Base-by-base conservation (phyloP, 1,284 basidiomycete species). In the Tetrapyrgos nigripes region DNA sequence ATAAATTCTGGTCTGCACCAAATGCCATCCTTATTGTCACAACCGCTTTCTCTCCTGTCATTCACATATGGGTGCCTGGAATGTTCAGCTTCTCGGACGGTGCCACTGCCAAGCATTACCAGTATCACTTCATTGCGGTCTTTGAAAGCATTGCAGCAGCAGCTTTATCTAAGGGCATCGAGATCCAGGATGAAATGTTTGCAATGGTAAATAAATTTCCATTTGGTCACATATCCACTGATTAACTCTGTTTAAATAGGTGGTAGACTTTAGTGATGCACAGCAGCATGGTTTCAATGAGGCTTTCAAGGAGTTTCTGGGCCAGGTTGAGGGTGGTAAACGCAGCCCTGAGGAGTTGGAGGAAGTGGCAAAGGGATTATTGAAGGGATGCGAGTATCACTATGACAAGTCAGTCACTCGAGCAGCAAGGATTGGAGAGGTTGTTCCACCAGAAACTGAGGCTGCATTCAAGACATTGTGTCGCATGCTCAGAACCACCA, bases 251-350 rank as follows among this genome's bases (percentile, higher is more conserved):
- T 8, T 27, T 26, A 11, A 31, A 63, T 53, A 72, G 73, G 59
- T 72, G 27, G 65, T 72, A 44, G 71, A 73, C 55, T 73, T 72
- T 50, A 72, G 73, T 56, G 63, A 71, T 35, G 70, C 71, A n/a
- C 64, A 74, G 50, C 63, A 64, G 0, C 26, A 28, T n/a, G 73
- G 72, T 10, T 74, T 72, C 55, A 67, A 64, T 10, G 24, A 31
- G 0, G 71, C 67, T 10, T 75, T 68, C 52, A 55, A 70, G 3
- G 46, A 57, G 9, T 73, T 71, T 53, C 67, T 66, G 62, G 43
- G 23, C 23, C 21, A 23, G 11, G 10, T 45, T 4, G n/a, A n/a
- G n/a, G n/a, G n/a, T n/a, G n/a, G n/a, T n/a, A n/a, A n/a, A 6
- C 62, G 66, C 1, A 58, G 61, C 6, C 26, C 43, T 8, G 50